Evolutionary conservation across 1,284 basidiomycete species (phyloP).

Genomic region (Tremellales sp.): DNA sequence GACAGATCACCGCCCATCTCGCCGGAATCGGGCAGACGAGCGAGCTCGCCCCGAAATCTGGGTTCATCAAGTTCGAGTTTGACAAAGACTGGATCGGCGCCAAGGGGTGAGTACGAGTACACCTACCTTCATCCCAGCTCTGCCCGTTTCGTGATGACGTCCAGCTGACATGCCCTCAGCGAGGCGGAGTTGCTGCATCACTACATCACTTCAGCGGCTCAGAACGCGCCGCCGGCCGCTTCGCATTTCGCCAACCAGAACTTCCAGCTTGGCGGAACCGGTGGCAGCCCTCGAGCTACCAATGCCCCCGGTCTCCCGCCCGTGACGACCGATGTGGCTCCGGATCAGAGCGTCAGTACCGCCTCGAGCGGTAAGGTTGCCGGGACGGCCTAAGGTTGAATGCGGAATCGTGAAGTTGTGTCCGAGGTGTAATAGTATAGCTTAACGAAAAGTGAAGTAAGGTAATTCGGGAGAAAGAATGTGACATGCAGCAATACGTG

Average conservation of each 20-base stretch:
- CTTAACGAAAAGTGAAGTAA: too few relatives aligned
- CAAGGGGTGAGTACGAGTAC: slow-evolving; percentile 34
- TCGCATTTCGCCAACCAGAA: slow-evolving; percentile 3
- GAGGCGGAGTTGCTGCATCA: slow-evolving; percentile 36
- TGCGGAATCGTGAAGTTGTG: too few relatives aligned
- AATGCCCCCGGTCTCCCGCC: not conserved
- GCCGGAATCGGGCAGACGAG: slow-evolving; percentile 14
- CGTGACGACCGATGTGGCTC: slow-evolving; percentile 1
- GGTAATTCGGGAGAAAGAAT: too few relatives aligned
- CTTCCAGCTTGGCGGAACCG: slow-evolving; percentile 10
- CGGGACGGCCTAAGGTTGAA: not conserved
- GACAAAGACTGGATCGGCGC: slow-evolving; percentile 45
- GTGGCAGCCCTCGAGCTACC: not conserved
- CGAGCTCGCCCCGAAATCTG: slow-evolving; percentile 24
- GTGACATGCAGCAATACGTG: too few relatives aligned
- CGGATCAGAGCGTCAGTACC: slow-evolving; percentile 2
- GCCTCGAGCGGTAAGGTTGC: slow-evolving; percentile 6
- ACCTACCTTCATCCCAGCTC: slow-evolving; percentile 4
- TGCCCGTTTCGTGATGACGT: not conserved
- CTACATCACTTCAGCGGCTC: slow-evolving; percentile 22
- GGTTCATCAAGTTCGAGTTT: slow-evolving; percentile 41
- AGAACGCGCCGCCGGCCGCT: slow-evolving; percentile 1
- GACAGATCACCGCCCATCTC: slow-evolving; percentile 22
- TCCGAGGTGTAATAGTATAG: too few relatives aligned
- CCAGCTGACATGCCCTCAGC: slow-evolving; percentile 8